A percentile compares a stretch with the other conserved stretches of the same genome.
Evolutionary conservation across 2,329 filamentous ascomycete genomes (phyloP).

Genomic region (Xylariaceae sp.): DNA sequence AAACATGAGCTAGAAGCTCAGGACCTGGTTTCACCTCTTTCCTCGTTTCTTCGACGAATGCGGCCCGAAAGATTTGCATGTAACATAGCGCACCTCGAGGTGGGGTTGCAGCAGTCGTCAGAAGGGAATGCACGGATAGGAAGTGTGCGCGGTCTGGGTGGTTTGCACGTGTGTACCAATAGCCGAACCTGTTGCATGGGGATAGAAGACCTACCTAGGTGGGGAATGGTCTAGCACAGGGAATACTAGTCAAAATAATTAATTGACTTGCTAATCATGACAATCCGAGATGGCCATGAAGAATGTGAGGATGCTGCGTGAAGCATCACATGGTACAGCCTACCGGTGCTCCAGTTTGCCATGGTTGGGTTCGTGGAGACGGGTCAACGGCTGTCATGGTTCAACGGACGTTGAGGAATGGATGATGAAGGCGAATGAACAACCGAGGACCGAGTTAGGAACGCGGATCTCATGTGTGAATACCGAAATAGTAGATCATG

Average conservation of each 20-base stretch:
- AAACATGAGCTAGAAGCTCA: conserved; percentile 15
- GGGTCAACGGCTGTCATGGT: no score
- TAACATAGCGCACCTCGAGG: conserved; percentile 10
- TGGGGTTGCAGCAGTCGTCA: conserved; percentile 4
- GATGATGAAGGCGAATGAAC: no score
- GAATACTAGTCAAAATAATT: conserved; percentile 4
- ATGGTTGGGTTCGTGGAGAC: no score
- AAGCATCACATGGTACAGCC: no score
- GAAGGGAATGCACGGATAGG: conserved; percentile 2
- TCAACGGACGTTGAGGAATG: no score
- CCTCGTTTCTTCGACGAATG: conserved; percentile 7
- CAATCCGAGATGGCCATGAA: no score
- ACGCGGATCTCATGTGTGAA: no score
- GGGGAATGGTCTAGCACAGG: conserved; percentile 2
- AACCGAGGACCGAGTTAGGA: no score
- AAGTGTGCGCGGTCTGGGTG: not conserved
- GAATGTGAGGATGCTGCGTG: no score
- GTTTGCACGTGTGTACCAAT: conserved; percentile 7
- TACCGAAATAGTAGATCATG: no score
- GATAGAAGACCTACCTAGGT: not conserved
- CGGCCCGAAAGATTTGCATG: conserved; percentile 6
- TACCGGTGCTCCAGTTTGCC: no score
- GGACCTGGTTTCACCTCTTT: not conserved
- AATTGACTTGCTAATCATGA: conserved; percentile 6
- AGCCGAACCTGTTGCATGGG: conserved; percentile 1